Evolutionary conservation across 148 eudicot genomes (phyloP).

Genomic region (Limonium bicolor): DNA sequence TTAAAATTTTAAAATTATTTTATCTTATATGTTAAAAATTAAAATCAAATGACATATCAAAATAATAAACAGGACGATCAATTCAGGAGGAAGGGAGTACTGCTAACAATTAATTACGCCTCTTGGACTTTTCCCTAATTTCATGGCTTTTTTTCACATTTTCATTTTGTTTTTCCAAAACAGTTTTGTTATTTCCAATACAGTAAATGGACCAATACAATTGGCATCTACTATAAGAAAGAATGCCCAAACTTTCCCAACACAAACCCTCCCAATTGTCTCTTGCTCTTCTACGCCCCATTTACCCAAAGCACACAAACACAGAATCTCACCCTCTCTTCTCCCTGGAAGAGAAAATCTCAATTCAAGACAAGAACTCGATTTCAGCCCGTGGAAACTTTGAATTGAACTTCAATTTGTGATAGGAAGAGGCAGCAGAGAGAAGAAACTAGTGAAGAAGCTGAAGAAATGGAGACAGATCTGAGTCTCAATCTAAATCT

Average conservation of each 20-base stretch:
- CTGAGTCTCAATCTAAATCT: slow-evolving; percentile 5
- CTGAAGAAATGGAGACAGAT: slow-evolving; percentile 1
- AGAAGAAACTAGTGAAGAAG: no score
- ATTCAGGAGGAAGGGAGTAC: no score
- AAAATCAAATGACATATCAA: no score
- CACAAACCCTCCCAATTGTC: background rate
- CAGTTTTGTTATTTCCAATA: background rate
- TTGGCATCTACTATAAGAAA: background rate
- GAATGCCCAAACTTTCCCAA: background rate
- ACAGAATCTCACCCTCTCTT: background rate
- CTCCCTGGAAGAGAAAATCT: background rate
- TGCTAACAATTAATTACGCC: no score
- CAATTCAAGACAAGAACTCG: no score
- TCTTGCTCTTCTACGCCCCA: background rate
- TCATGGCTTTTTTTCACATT: background rate
- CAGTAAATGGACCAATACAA: background rate
- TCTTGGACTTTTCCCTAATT: background rate
- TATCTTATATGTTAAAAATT: no score
- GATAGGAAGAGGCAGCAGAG: background rate
- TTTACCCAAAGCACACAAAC: slow-evolving; percentile 1
- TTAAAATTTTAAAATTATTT: no score
- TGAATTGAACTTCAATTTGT: background rate
- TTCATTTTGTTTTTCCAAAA: background rate
- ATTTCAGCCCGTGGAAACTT: background rate
- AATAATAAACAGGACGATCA: no score